phyloP scores from a whole-genome alignment of 192 early-diverging fungal genomes.

The Rhizophagus clarus region DNA sequence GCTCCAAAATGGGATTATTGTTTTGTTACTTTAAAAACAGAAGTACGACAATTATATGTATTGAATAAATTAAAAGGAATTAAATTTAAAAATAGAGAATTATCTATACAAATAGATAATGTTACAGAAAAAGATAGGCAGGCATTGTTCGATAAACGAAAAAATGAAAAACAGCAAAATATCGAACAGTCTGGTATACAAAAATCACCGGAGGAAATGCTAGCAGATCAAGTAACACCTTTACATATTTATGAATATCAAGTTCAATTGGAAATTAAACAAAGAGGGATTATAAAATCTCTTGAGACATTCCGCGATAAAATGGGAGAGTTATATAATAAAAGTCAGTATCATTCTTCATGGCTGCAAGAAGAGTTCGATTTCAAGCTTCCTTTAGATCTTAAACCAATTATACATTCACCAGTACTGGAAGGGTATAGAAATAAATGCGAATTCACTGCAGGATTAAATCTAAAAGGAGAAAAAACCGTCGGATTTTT shows the following conservation, averaged over 20 bases:
- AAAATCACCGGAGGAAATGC: constrained; percentile 57
- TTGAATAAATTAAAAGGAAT: constrained; percentile 12
- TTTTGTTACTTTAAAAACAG: neutral
- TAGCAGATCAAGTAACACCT: constrained; percentile 74
- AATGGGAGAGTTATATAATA: constrained; percentile 22
- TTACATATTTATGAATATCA: constrained; percentile 63
- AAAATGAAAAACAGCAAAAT: constrained; percentile 19
- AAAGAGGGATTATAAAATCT: constrained; percentile 38
- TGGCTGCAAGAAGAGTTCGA: constrained; percentile 19
- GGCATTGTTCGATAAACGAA: neutral
- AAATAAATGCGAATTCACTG: constrained; percentile 79
- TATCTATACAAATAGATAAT: neutral
- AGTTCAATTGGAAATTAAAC: constrained; percentile 59
- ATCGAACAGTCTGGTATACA: constrained; percentile 36
- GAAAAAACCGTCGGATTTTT: constrained; percentile 65
- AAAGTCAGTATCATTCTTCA: neutral
- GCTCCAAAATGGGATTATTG: constrained; percentile 10
- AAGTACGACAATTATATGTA: neutral
- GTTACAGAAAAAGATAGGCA: constrained; percentile 11
- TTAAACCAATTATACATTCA: constrained; percentile 50
- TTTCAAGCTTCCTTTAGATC: constrained; percentile 31
- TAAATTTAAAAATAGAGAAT: constrained; percentile 9
- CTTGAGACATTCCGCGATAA: constrained; percentile 44
- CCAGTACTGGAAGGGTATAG: constrained; percentile 64
- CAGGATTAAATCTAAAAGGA: constrained; percentile 61